phyloP scores from a whole-genome alignment of 75 land plant genomes.

The Selaginella tamariscina region DNA sequence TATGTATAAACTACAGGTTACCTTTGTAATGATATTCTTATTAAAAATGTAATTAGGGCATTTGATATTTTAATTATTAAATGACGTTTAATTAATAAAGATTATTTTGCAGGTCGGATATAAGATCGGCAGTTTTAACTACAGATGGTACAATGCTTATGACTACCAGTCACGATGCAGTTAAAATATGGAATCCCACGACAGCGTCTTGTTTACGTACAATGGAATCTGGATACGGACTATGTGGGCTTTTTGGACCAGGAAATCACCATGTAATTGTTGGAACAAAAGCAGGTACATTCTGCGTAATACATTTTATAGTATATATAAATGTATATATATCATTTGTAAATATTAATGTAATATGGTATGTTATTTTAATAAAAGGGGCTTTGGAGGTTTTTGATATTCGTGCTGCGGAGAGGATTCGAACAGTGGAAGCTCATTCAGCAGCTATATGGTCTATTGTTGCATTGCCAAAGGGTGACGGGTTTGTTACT shows the following conservation, averaged over 20 bases:
- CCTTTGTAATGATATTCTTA: too few relatives aligned
- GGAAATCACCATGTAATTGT: constrained; percentile 64
- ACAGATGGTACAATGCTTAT: constrained; percentile 62
- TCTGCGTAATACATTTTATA: too few relatives aligned
- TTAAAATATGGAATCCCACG: constrained; percentile 93
- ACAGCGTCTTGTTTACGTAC: constrained; percentile 80
- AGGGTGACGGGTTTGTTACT: constrained; percentile 80
- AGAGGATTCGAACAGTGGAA: constrained; percentile 44
- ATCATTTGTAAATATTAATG: too few relatives aligned
- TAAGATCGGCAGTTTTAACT: constrained; percentile 72
- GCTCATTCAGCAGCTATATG: constrained; percentile 63
- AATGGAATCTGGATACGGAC: constrained; percentile 80
- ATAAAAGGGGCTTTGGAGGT: constrained; percentile 78
- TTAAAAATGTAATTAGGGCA: too few relatives aligned
- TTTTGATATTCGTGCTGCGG: constrained; percentile 75
- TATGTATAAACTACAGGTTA: too few relatives aligned
- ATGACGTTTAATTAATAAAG: too few relatives aligned
- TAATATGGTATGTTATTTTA: too few relatives aligned
- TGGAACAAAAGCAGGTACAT: constrained; percentile 88
- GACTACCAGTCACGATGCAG: constrained; percentile 88
- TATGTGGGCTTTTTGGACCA: constrained; percentile 67
- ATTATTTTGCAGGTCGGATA: constrained; percentile 73
- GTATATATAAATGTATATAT: too few relatives aligned
- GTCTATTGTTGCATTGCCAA: constrained; percentile 51
- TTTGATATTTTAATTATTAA: too few relatives aligned